These are phyloP conservation scores for Penicillium sp. DNA, from an alignment of 2,329 filamentous ascomycete genomes.

Conservation along the genomic window DNA sequence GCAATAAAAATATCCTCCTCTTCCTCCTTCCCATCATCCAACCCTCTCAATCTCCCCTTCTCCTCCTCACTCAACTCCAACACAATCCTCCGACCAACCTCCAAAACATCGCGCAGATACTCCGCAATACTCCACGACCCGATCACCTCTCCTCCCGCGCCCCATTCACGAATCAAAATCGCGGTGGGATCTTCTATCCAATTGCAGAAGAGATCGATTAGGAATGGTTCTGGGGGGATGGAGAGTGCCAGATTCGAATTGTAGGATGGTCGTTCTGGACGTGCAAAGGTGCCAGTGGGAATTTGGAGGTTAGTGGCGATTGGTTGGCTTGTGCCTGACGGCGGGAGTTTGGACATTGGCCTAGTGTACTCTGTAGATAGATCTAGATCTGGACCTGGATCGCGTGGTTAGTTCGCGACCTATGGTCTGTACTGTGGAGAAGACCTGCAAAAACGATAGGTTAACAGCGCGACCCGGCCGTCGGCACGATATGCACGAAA, in stretches of 20 bases:
- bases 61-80: background rate
- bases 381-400: background rate
- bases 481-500: conserved; percentile 1
- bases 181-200: background rate
- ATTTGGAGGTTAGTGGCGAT: background rate
- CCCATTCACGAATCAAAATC: background rate
- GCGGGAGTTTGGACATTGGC: background rate
- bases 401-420: too few relatives aligned
- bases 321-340: background rate
- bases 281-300: background rate
- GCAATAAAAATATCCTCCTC: background rate
- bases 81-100: background rate
- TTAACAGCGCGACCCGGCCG: background rate
- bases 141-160: background rate
- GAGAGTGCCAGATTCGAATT: background rate
- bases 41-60: background rate
- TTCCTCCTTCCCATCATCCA: too few relatives aligned
- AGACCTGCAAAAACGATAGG: background rate
- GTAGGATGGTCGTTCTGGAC: background rate
- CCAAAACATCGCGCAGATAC: background rate
- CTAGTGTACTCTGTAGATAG: background rate
- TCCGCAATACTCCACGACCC: background rate
- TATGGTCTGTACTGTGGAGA: too few relatives aligned
- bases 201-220: background rate
- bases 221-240: background rate